Evolutionary conservation across 441 rosid genomes (phyloP), one percentile per base, ranked within the genome.

Genomic region (Kokia cookei): DNA sequence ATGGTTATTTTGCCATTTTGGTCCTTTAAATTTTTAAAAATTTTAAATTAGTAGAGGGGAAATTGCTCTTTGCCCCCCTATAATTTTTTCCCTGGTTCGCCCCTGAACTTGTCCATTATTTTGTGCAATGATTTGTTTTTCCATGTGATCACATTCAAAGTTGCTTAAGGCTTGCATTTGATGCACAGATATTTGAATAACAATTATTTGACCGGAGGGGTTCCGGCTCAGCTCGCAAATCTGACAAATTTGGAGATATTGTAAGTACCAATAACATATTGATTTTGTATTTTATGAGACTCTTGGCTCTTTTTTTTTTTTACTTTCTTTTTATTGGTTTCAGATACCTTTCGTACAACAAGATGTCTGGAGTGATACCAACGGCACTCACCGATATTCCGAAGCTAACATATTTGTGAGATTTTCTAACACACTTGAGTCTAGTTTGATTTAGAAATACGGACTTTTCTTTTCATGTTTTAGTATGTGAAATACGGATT

Each of bases 151-250:
- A 2, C 1, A 17, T 7, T 10, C 45, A 12, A 51, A 17, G 42
- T 57, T 75, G 53, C 73, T 65, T 71, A 42, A 55, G 73, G 32
- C 54, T 54, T 77, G 50, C 32, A 53, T 55, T 53, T 35, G 22
- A 14, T 76, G 75, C 78, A 93, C 78, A 93, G 97, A 71, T 95
- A 93, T 76, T 79, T 95, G 84, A 92, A 93, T 74, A 93, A 93
- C 75, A 95, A 95, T 79, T 91, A 91, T 76, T 84, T 95, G 75
- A 96, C 94, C 61, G 98, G 99, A 76, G 98, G 98, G 45, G 86
- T 96, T 76, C 98, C 99, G 32, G 89, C 98, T 42, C 98, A 95
- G 77, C 92, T 95, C 22, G 89, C 99, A 50, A 95, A 93, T 83
- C 81, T 95, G 78, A 91, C 92, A 77, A 89, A 88, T 79, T 80